Evolutionary conservation across 192 early-diverging fungal genomes (phyloP).

Genomic region (Backusella liffmaniae): DNA sequence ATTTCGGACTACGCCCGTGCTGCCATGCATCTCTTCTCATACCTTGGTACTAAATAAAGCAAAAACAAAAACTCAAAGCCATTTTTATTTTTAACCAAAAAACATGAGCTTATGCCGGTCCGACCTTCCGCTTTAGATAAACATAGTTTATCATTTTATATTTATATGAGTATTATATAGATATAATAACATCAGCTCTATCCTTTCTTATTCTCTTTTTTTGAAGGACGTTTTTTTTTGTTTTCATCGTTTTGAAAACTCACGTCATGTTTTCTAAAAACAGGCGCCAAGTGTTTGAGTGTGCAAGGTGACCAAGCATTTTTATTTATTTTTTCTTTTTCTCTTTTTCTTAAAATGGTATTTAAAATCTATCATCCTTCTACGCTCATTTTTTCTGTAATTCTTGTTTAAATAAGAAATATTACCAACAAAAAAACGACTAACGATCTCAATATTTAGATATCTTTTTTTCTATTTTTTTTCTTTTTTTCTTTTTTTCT

Average conservation of each 20-base stretch:
- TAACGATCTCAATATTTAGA: not conserved
- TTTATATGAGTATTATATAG: not conserved
- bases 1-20: conserved; percentile 24
- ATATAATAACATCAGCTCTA: not conserved
- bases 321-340: not conserved
- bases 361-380: conserved; percentile 1
- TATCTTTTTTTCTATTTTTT: not conserved
- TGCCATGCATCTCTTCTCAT: conserved; percentile 11
- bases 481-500: not conserved
- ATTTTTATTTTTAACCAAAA: conserved; percentile 6
- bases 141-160: not conserved
- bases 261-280: conserved; percentile 8
- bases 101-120: conserved; percentile 7
- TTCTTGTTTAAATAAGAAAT: not conserved
- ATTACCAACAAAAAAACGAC: not conserved
- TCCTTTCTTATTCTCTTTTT: not conserved
- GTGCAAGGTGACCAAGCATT: not conserved
- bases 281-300: conserved; percentile 3
- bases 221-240: not conserved
- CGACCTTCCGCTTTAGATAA: not conserved
- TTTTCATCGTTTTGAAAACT: not conserved
- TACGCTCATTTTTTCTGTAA: not conserved
- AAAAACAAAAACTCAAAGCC: conserved; percentile 1
- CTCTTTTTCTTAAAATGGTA: not conserved
- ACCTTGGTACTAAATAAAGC: not conserved